Percentiles rank a stretch among this genome's conserved stretches.
Conservation (phyloP, 2,329 filamentous ascomycete genomes). For the Aspergillus puulaauensis region DNA sequence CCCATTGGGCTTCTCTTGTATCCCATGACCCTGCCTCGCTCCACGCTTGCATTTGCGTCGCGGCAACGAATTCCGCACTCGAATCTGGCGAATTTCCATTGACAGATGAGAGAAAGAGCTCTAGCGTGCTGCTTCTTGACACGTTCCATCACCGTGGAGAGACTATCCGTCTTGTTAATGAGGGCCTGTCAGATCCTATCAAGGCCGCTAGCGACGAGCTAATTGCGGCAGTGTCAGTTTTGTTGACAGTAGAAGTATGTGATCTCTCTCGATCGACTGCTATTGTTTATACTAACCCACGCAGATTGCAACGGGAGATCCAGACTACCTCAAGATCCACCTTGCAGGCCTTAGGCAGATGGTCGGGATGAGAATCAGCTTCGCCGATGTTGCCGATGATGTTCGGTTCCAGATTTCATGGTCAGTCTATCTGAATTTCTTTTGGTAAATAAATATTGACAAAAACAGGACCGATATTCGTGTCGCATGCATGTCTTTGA, state of each 20-base stretch:
- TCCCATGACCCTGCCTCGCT: conserved; percentile 37
- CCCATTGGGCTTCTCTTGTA: conserved; percentile 37
- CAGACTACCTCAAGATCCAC: conserved; percentile 41
- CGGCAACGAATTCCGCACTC: conserved; percentile 37
- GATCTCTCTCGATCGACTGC: not conserved
- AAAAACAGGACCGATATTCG: conserved; percentile 40
- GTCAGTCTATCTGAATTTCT: conserved; percentile 14
- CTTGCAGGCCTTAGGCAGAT: conserved; percentile 41
- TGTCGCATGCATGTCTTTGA: conserved; percentile 39
- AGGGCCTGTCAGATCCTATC: conserved; percentile 36
- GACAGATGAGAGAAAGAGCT: conserved; percentile 29
- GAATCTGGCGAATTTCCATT: conserved; percentile 33
- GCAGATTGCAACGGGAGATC: conserved; percentile 40
- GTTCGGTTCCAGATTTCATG: conserved; percentile 42
- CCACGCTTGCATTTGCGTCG: conserved; percentile 39
- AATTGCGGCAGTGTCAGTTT: conserved; percentile 39
- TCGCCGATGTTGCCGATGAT: conserved; percentile 37
- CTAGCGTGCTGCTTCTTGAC: conserved; percentile 35
- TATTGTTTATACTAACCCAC: conserved; percentile 10
- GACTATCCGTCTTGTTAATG: conserved; percentile 40
- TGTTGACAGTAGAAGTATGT: conserved; percentile 41
- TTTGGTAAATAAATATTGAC: not conserved
- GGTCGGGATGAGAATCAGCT: conserved; percentile 37
- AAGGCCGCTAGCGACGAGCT: conserved; percentile 41
- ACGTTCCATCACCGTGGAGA: conserved; percentile 40